Percentiles rank a stretch among this genome's conserved stretches.
Conservation (phyloP, 345 rosid genomes). For the Lepidium aucheri region DNA sequence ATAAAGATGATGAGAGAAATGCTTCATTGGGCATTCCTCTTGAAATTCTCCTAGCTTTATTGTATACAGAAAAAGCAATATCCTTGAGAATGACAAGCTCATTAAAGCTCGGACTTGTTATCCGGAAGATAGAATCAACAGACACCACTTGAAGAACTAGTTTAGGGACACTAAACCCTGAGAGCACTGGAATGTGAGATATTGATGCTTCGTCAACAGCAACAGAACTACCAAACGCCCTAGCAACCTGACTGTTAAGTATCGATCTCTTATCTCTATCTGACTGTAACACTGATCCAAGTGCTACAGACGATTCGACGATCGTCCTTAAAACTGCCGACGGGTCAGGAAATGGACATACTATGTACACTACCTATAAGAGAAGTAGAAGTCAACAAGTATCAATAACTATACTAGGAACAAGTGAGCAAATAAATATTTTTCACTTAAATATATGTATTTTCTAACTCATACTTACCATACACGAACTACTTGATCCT, state of each 20-base stretch:
- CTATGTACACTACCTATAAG: constrained; percentile 85
- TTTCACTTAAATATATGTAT: neutral
- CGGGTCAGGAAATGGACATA: constrained; percentile 98
- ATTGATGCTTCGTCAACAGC: constrained; percentile 85
- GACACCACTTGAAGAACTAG: constrained; percentile 86
- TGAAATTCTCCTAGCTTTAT: constrained; percentile 84
- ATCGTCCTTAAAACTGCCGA: constrained; percentile 79
- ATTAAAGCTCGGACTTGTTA: constrained; percentile 73
- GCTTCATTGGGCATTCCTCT: constrained; percentile 60
- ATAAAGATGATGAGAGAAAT: constrained; percentile 46
- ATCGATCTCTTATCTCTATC: constrained; percentile 67
- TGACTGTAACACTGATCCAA: constrained; percentile 64
- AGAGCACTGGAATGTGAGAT: constrained; percentile 67
- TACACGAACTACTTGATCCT: constrained; percentile 66
- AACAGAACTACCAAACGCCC: constrained; percentile 75
- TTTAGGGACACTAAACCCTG: constrained; percentile 83
- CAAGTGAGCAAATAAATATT: neutral
- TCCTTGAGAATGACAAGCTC: constrained; percentile 90
- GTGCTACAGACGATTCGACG: constrained; percentile 76
- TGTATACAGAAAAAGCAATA: constrained; percentile 89
- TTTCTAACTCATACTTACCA: constrained; percentile 43
- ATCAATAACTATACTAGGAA: constrained; percentile 1
- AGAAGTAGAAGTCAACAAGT: constrained; percentile 15
- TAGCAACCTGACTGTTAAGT: constrained; percentile 73
- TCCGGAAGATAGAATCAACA: constrained; percentile 88